Evolutionary conservation across 305 asterid genomes (phyloP).

Genomic region (Fraxinus nigra): DNA sequence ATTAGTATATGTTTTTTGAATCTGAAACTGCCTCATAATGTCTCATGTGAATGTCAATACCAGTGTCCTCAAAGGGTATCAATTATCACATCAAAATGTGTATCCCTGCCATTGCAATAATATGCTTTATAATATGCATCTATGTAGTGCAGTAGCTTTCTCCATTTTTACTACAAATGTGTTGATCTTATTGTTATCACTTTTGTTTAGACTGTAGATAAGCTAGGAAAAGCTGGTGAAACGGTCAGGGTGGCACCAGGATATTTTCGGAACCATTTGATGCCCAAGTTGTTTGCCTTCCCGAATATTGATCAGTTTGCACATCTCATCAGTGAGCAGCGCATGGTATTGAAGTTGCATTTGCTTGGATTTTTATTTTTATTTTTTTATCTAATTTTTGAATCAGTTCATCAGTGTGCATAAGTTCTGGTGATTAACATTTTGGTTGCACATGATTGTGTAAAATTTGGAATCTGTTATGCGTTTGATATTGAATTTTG

Average conservation of each 20-base stretch:
- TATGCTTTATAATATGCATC: not conserved
- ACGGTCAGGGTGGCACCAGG: constrained; percentile 93
- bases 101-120: not conserved
- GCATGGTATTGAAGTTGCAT: constrained; percentile 49
- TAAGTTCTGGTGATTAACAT: not conserved
- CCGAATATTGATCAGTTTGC: constrained; percentile 82
- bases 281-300: constrained; percentile 88
- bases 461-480: not conserved
- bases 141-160: not conserved
- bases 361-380: constrained; percentile 1
- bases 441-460: not conserved
- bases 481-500: not conserved
- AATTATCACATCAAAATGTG: not conserved
- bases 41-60: not conserved
- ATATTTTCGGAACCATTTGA: constrained; percentile 89
- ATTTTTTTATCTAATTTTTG: not conserved
- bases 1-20: not conserved
- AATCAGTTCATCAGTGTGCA: not conserved
- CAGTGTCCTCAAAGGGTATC: not conserved
- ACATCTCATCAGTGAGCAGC: constrained; percentile 71
- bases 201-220: constrained; percentile 55
- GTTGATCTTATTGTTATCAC: not conserved
- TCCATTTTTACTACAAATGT: not conserved
- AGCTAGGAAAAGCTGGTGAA: constrained; percentile 90
- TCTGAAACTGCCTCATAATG: not conserved